Evolutionary conservation across 352 stramenopile species (phyloP), one percentile per base, ranked within the genome.

Genomic region (Globisporangium radiosum): DNA sequence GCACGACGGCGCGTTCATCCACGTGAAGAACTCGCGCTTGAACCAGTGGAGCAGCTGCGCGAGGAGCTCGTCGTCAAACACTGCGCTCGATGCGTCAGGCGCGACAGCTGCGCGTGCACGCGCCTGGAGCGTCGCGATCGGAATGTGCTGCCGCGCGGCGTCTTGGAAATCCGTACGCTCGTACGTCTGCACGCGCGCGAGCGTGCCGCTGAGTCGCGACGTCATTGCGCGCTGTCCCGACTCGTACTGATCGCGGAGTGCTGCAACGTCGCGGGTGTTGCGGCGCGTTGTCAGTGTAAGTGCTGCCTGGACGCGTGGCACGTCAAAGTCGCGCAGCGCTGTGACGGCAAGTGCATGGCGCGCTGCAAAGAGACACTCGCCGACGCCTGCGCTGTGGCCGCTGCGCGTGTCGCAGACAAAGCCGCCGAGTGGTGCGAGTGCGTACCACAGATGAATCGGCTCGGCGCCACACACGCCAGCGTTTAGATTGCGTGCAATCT

Each of bases 11-110:
- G 92, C 70, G 60, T 96, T 95, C 71, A 89, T 92, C 89, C 89
- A 97, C 37, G 85, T 71, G 48, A 97, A 97, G 57, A 96, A 97
- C 38, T 96, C 87, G 38, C 57, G 56, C 69, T 97, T 97, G 60
- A 97, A 97, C 88, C 88, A 97, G 42, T 85, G 73, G 2, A 93
- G 64, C 36, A 96, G 59, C 44, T 91, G 81, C 62, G 76, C 83
- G 11, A 91, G 57, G 4, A 94, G 66, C 52, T 92, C 85, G 36
- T 93, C 79, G 44, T 87, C 69, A 42, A 78, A 78, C 14, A 77
- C 76, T 1, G 69, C 69, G 7, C 25, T 33, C 40, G 40, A 44
- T 13, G 40, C 11, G 7, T 44, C 40, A 2, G 40, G 40, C 7
- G 40, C 11, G 7, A 69, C 55, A 50, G 92, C 88, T 4, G 68